Conservation (phyloP, 495 filamentous ascomycete genomes). For the Xylaria cubensis region DNA sequence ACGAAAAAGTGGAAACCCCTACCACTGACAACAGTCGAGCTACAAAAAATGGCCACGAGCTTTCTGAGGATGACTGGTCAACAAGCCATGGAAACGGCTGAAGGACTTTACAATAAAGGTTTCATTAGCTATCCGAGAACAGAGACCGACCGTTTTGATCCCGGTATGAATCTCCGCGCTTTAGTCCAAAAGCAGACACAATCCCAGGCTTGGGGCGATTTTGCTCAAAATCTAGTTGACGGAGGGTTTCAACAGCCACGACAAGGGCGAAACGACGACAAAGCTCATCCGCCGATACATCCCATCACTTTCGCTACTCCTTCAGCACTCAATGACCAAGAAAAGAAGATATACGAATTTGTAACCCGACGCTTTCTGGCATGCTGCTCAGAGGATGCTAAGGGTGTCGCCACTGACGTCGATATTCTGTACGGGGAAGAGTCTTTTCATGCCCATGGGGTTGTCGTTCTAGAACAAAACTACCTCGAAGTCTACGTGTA, state of each 20-base stretch:
- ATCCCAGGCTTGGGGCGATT: constrained; percentile 78
- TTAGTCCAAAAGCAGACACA: constrained; percentile 84
- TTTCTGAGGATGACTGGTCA: constrained; percentile 87
- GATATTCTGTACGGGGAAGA: constrained; percentile 87
- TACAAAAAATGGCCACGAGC: constrained; percentile 93
- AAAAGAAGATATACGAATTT: constrained; percentile 88
- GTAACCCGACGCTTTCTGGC: constrained; percentile 93
- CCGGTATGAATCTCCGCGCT: constrained; percentile 81
- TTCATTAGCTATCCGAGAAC: constrained; percentile 98
- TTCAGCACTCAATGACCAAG: constrained; percentile 65
- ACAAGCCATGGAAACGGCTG: constrained; percentile 86
- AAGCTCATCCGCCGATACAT: constrained; percentile 96
- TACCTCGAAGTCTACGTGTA: constrained; percentile 96
- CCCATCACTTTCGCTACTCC: constrained; percentile 80
- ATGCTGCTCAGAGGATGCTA: constrained; percentile 94
- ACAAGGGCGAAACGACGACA: constrained; percentile 86
- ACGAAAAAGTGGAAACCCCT: constrained; percentile 94
- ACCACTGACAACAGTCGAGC: constrained; percentile 93
- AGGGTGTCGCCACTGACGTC: constrained; percentile 82
- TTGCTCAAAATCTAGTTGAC: constrained; percentile 78
- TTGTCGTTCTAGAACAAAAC: constrained; percentile 87
- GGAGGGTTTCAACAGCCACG: constrained; percentile 84
- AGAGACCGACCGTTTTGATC: constrained; percentile 95
- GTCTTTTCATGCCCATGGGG: constrained; percentile 75
- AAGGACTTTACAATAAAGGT: constrained; percentile 89